phyloP scores from a whole-genome alignment of 176 grass and related monocot species.

The Oryza longistaminata region DNA sequence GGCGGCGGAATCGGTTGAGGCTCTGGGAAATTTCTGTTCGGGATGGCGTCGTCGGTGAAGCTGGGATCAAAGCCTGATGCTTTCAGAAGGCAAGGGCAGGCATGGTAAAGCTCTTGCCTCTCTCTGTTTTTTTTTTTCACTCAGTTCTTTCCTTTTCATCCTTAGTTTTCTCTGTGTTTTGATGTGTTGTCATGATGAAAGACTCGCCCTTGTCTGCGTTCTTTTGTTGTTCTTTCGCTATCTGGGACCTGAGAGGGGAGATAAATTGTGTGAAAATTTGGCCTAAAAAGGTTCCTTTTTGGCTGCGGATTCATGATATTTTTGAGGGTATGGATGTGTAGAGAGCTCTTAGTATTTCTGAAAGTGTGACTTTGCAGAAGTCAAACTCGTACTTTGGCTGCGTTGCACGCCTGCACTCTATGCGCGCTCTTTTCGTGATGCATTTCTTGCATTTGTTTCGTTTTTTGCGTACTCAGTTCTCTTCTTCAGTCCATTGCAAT shows the following conservation, averaged over 20 bases:
- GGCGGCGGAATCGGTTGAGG: background rate
- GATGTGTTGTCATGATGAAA: background rate
- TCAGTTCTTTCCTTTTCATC: background rate
- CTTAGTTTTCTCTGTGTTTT: slow-evolving; percentile 1
- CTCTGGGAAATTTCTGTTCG: background rate
- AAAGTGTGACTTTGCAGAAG: background rate
- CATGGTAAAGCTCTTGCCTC: slow-evolving; percentile 51
- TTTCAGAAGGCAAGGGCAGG: slow-evolving; percentile 79
- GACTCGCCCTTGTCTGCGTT: background rate
- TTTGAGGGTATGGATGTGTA: background rate
- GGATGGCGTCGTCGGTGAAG: slow-evolving; percentile 64
- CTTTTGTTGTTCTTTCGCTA: slow-evolving; percentile 22
- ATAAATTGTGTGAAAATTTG: background rate
- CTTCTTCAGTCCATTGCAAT: background rate
- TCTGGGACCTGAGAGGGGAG: background rate
- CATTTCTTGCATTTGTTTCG: background rate
- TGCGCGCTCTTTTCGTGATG: background rate
- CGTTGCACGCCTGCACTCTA: background rate
- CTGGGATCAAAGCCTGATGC: slow-evolving; percentile 83
- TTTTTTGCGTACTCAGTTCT: background rate
- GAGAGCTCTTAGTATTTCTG: background rate
- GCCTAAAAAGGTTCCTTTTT: background rate
- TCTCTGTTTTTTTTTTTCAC: no score
- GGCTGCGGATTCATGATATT: background rate
- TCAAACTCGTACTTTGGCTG: slow-evolving; percentile 18